A percentile compares a stretch with the other conserved stretches of the same genome.
phyloP scores from a whole-genome alignment of 495 filamentous ascomycete species.

The Pseudoneurospora amorphoporcata region DNA sequence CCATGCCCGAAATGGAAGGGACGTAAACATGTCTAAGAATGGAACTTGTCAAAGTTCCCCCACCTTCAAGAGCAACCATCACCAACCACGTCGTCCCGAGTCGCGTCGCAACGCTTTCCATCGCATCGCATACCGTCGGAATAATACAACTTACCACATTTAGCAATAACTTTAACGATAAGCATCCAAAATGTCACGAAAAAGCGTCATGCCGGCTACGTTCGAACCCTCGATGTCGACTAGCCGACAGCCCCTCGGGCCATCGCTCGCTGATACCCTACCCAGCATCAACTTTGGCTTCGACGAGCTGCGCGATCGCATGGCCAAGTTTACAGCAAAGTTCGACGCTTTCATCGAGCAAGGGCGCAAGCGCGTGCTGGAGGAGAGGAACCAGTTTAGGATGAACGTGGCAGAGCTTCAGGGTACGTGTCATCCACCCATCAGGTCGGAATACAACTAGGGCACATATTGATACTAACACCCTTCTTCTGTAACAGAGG shows the following conservation, averaged over 20 bases:
- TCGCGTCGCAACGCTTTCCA: background rate
- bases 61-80: background rate
- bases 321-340: conserved; percentile 81
- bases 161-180: conserved; percentile 1
- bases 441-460: background rate
- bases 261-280: conserved; percentile 61
- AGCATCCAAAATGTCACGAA: conserved; percentile 3
- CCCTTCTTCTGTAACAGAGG: conserved; percentile 46
- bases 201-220: conserved; percentile 47
- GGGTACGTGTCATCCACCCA: conserved; percentile 40
- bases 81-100: background rate
- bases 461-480: background rate
- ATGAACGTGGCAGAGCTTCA: conserved; percentile 83
- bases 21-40: conserved; percentile 14
- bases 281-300: conserved; percentile 93
- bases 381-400: conserved; percentile 88
- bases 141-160: background rate
- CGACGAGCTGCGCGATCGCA: conserved; percentile 87
- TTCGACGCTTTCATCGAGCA: conserved; percentile 94
- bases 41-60: background rate
- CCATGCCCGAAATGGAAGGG: conserved; percentile 10
- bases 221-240: conserved; percentile 73
- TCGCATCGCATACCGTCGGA: background rate
- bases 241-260: conserved; percentile 50
- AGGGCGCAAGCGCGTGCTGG: conserved; percentile 75